Evolutionary conservation across 2,329 filamentous ascomycete species (phyloP).

Genomic region (Cercospora brassicicola): DNA sequence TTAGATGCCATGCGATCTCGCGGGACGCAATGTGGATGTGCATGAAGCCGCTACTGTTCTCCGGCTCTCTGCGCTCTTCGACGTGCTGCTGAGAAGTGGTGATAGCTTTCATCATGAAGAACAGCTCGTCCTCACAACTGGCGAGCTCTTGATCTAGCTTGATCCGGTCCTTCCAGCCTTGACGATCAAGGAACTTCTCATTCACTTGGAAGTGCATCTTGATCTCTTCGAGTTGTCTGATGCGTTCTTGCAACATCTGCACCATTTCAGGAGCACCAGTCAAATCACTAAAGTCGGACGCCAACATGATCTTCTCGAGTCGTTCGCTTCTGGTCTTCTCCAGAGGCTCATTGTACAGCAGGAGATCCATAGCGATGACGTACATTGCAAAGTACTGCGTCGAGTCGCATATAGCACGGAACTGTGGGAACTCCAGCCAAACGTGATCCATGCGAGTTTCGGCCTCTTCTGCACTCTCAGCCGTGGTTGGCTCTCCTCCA

Average conservation of each 20-base stretch:
- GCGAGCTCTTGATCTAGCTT: slow-evolving; percentile 86
- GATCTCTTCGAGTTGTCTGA: slow-evolving; percentile 91
- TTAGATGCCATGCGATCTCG: slow-evolving; percentile 96
- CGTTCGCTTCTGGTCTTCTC: slow-evolving; percentile 97
- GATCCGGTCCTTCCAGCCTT: slow-evolving; percentile 88
- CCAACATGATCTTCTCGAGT: slow-evolving; percentile 97
- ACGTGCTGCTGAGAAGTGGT: slow-evolving; percentile 90
- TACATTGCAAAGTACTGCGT: slow-evolving; percentile 97
- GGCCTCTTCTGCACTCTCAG: slow-evolving; percentile 45
- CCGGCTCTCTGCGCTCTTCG: slow-evolving; percentile 66
- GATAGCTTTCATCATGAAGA: slow-evolving; percentile 99
- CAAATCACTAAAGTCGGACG: slow-evolving; percentile 96
- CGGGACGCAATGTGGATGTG: slow-evolving; percentile 92
- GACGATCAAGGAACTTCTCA: slow-evolving; percentile 78
- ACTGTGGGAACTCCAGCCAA: slow-evolving; percentile 93
- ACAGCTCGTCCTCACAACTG: slow-evolving; percentile 91
- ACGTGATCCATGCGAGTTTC: slow-evolving; percentile 86
- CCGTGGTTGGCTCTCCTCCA: slow-evolving; percentile 54
- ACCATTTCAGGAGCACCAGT: slow-evolving; percentile 93
- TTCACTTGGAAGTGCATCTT: slow-evolving; percentile 95
- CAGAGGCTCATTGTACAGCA: slow-evolving; percentile 92
- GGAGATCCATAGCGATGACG: slow-evolving; percentile 91
- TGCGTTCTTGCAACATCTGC: slow-evolving; percentile 83
- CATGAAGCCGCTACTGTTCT: slow-evolving; percentile 71
- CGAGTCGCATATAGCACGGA: slow-evolving; percentile 94